These are phyloP conservation scores for Leishmania arabica DNA, from an alignment of 208 protist genomes.

Conservation along the genomic window DNA sequence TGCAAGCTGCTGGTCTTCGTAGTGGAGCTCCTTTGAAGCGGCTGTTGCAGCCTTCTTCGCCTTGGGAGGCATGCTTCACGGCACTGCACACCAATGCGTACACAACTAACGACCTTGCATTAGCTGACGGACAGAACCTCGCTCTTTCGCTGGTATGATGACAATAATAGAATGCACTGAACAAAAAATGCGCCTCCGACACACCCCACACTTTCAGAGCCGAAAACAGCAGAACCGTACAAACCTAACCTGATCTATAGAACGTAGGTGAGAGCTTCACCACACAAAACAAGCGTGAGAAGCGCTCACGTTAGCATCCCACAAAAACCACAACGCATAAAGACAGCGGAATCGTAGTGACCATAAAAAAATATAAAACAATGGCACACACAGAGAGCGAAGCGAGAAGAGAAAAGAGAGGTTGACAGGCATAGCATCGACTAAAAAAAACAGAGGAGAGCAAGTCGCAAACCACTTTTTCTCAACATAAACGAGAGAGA, in stretches of 20 bases:
- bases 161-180: background rate
- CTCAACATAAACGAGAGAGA: too few relatives aligned
- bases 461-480: background rate
- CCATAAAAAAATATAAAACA: background rate
- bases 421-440: background rate
- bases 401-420: background rate
- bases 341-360: background rate
- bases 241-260: background rate
- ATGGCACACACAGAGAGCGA: background rate
- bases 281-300: background rate
- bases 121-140: background rate
- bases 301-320: background rate
- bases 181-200: background rate
- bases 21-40: conserved; percentile 38
- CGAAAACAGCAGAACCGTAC: background rate
- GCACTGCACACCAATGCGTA: background rate
- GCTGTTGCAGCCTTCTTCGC: conserved; percentile 28
- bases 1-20: conserved; percentile 68
- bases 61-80: conserved; percentile 17
- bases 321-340: too few relatives aligned
- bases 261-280: background rate
- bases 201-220: background rate
- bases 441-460: background rate
- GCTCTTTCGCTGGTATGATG: background rate
- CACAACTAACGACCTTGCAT: background rate